Evolutionary conservation across 768 basidiomycete genomes (phyloP).

Genomic region (Rhizopogon roseolus): DNA sequence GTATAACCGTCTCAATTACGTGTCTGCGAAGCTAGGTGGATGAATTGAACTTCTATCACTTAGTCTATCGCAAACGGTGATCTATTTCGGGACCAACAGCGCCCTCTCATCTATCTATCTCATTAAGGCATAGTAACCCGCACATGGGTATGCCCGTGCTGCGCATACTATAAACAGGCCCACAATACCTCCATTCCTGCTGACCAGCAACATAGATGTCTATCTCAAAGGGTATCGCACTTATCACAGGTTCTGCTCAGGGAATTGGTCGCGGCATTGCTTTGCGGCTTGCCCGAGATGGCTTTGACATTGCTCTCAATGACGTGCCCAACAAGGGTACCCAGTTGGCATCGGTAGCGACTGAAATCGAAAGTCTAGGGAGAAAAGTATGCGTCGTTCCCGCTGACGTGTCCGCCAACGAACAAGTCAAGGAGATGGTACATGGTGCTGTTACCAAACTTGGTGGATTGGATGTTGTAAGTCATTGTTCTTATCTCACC

Average conservation of each 20-base stretch:
- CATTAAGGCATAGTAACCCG: no score
- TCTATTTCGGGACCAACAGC: no score
- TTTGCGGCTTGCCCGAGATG: slow-evolving; percentile 29
- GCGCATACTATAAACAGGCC: no score
- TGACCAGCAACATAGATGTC: neutral
- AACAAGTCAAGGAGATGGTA: slow-evolving; percentile 11
- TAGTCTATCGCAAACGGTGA: no score
- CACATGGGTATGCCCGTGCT: no score
- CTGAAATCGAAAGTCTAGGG: slow-evolving; percentile 7
- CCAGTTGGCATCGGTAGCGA: slow-evolving; percentile 6
- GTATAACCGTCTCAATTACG: no score
- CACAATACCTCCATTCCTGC: no score
- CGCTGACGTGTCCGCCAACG: slow-evolving; percentile 10
- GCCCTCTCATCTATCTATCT: no score
- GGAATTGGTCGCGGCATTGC: slow-evolving; percentile 31
- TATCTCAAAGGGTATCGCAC: slow-evolving; percentile 19
- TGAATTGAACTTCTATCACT: no score
- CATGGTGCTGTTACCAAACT: slow-evolving; percentile 4
- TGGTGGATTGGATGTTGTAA: slow-evolving; percentile 11
- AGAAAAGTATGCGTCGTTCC: neutral
- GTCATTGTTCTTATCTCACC: neutral
- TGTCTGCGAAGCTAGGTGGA: no score
- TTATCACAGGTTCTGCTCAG: slow-evolving; percentile 27
- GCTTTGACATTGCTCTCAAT: slow-evolving; percentile 29
- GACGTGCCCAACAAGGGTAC: slow-evolving; percentile 10